These are phyloP conservation scores for Saccharomycopsis hybrid DNA, from an alignment of 1,139 yeast genomes.

Conservation along the genomic window DNA sequence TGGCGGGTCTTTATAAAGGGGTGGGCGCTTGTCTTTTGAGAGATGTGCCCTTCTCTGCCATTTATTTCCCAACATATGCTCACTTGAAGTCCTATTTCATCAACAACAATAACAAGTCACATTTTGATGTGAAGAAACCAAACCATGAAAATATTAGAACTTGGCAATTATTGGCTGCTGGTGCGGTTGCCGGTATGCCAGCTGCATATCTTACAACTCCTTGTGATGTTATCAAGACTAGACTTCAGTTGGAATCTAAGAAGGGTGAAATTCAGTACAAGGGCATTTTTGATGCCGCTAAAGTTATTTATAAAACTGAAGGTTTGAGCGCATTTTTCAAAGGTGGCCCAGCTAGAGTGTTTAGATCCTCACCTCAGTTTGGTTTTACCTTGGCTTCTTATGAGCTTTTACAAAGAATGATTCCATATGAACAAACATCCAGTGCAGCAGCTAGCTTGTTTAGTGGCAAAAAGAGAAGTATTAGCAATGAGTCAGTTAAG, in stretches of 20 bases:
- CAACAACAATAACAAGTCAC: slow-evolving; percentile 31
- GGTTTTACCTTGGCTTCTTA: slow-evolving; percentile 97
- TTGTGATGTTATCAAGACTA: slow-evolving; percentile 92
- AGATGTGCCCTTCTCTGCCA: slow-evolving; percentile 96
- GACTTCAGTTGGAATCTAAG: slow-evolving; percentile 82
- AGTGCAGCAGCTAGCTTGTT: slow-evolving; percentile 8
- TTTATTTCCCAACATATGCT: slow-evolving; percentile 95
- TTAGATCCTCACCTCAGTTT: slow-evolving; percentile 95
- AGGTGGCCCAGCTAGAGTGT: slow-evolving; percentile 93
- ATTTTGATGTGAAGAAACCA: not conserved
- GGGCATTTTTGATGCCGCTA: slow-evolving; percentile 73
- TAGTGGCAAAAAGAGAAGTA: not conserved
- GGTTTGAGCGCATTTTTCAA: slow-evolving; percentile 80
- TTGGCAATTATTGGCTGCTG: slow-evolving; percentile 78
- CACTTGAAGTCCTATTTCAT: slow-evolving; percentile 80
- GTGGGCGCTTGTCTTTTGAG: slow-evolving; percentile 86
- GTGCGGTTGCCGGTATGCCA: slow-evolving; percentile 97
- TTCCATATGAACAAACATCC: slow-evolving; percentile 39
- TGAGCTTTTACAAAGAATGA: slow-evolving; percentile 65
- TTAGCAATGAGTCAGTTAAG: slow-evolving; percentile 12
- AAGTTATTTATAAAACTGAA: slow-evolving; percentile 72
- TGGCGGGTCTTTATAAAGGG: slow-evolving; percentile 85
- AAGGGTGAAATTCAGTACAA: slow-evolving; percentile 70
- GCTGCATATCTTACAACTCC: slow-evolving; percentile 96
- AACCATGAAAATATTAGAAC: slow-evolving; percentile 48